Percentiles rank a stretch among this genome's conserved stretches.
Conservation (phyloP, 2,329 filamentous ascomycete genomes). For the Microdochium paspali region DNA sequence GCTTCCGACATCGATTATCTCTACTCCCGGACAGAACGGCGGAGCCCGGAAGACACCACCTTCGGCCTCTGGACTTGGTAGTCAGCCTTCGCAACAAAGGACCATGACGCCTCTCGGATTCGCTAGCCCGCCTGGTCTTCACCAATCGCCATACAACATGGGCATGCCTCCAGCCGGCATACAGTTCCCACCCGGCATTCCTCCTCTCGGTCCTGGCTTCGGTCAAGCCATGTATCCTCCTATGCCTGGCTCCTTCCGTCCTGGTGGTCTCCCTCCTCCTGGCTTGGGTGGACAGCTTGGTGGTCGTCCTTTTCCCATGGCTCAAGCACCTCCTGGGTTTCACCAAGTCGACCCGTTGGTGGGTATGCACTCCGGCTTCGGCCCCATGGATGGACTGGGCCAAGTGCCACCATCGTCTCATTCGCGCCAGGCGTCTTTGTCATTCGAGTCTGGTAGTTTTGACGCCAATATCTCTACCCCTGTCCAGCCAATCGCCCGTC, state of each 20-base stretch:
- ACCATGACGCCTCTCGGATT: conserved; percentile 52
- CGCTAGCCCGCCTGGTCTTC: conserved; percentile 47
- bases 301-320: conserved; percentile 32
- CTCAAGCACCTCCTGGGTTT: conserved; percentile 45
- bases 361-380: conserved; percentile 28
- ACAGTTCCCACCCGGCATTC: conserved; percentile 44
- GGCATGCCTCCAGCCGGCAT: conserved; percentile 46
- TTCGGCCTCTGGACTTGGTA: conserved; percentile 7
- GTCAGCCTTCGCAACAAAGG: conserved; percentile 38
- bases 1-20: conserved; percentile 53
- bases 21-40: conserved; percentile 54
- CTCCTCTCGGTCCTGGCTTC: conserved; percentile 45
- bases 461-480: conserved; percentile 27
- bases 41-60: conserved; percentile 50
- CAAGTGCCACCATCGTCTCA: conserved; percentile 43
- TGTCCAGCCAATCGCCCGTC: conserved; percentile 68
- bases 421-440: conserved; percentile 65
- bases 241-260: conserved; percentile 29
- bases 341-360: conserved; percentile 29
- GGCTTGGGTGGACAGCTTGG: conserved; percentile 35
- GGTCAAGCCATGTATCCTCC: conserved; percentile 31
- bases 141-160: conserved; percentile 28
- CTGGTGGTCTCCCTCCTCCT: conserved; percentile 36
- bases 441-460: conserved; percentile 45
- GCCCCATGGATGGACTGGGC: conserved; percentile 16